A percentile compares a stretch with the other conserved stretches of the same genome.
Evolutionary conservation across 106 monocot species (phyloP).

Genomic region (Allium sativum): DNA sequence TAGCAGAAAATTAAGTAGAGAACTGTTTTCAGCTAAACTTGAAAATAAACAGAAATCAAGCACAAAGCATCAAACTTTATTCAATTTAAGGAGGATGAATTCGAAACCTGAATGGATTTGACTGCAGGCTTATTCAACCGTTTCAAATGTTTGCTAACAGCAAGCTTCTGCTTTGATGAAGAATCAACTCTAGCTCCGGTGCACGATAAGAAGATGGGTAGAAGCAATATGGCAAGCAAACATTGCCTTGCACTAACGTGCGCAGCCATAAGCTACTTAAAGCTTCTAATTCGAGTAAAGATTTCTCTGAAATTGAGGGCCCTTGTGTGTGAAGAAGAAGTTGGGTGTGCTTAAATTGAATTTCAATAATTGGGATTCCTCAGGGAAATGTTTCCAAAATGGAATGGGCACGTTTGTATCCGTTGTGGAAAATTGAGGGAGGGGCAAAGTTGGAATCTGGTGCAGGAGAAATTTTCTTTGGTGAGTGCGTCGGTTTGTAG

Average conservation of each 20-base stretch:
- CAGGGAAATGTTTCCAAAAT: no score
- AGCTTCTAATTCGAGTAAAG: not conserved
- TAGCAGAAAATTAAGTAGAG: not conserved
- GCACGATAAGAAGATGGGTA: slow-evolving; percentile 17
- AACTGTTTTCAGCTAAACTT: not conserved
- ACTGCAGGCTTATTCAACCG: slow-evolving; percentile 70
- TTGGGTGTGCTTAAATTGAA: no score
- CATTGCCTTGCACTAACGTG: slow-evolving; percentile 14
- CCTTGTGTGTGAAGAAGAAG: not conserved
- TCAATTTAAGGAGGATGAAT: not conserved
- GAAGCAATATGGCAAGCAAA: slow-evolving; percentile 5
- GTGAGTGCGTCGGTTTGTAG: no score
- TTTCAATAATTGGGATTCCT: no score
- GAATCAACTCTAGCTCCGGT: not conserved
- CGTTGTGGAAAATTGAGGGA: no score
- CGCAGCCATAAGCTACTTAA: slow-evolving; percentile 21
- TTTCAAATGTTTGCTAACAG: slow-evolving; percentile 32
- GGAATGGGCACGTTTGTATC: no score
- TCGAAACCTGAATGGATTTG: slow-evolving; percentile 34
- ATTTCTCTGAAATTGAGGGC: slow-evolving; percentile 13
- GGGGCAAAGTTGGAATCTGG: no score
- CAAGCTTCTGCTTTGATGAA: slow-evolving; percentile 8
- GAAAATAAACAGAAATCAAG: not conserved
- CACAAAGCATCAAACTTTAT: not conserved
- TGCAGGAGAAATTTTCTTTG: no score